These are phyloP conservation scores for Rhypophila decipiens DNA, from an alignment of 495 filamentous ascomycete genomes.

Conservation along the genomic window DNA sequence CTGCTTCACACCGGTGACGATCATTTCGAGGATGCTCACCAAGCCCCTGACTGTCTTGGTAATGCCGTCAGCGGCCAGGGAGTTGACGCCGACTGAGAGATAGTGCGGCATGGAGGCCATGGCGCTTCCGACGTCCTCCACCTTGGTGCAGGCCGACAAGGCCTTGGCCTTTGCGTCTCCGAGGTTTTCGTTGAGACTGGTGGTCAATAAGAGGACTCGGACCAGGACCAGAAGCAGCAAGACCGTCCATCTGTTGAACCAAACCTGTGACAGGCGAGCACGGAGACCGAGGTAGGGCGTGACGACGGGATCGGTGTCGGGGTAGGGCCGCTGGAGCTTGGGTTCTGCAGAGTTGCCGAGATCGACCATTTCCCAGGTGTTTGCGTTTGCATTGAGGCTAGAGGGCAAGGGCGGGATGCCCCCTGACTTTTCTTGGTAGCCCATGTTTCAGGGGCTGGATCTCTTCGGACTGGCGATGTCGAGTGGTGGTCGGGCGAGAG, in stretches of 20 bases:
- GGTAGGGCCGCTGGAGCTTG: constrained; percentile 10
- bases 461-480: background rate
- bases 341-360: constrained; percentile 5
- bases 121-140: constrained; percentile 89
- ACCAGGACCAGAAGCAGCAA: constrained; percentile 78
- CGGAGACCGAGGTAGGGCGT: constrained; percentile 91
- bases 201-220: constrained; percentile 68
- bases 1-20: constrained; percentile 76
- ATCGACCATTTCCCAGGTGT: constrained; percentile 19
- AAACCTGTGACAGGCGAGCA: constrained; percentile 85
- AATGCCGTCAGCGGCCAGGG: constrained; percentile 69
- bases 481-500: background rate
- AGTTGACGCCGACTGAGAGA: constrained; percentile 80
- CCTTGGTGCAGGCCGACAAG: constrained; percentile 76
- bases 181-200: constrained; percentile 64
- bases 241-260: constrained; percentile 97
- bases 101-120: constrained; percentile 98
- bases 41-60: constrained; percentile 71
- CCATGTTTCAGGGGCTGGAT: constrained; percentile 10
- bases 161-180: constrained; percentile 71
- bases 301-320: constrained; percentile 37
- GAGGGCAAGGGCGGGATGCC: constrained; percentile 16
- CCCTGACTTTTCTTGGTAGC: constrained; percentile 18
- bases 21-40: constrained; percentile 66
- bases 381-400: constrained; percentile 18